Percentiles rank a stretch among this genome's conserved stretches.
phyloP scores from a whole-genome alignment of 2,329 filamentous ascomycete genomes.

The Aspergillus phoenicis region DNA sequence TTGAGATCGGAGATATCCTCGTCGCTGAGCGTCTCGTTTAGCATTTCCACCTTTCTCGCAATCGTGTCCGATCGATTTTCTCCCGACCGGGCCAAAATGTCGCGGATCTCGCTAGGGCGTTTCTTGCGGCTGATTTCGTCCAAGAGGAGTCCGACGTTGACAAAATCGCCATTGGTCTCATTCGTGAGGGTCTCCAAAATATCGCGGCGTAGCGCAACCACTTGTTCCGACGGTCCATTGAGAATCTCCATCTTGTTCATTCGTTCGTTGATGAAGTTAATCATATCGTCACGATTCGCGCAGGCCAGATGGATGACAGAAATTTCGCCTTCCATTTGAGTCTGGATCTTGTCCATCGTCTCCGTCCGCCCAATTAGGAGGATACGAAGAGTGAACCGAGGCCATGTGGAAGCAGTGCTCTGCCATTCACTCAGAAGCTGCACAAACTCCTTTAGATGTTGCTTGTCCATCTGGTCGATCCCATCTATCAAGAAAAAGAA shows the following conservation, averaged over 20 bases:
- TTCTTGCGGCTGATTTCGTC: constrained; percentile 32
- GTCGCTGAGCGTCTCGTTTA: constrained; percentile 27
- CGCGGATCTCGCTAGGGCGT: constrained; percentile 28
- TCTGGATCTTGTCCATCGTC: constrained; percentile 22
- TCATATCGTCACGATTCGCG: constrained; percentile 26
- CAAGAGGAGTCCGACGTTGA: constrained; percentile 27
- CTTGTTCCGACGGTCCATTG: constrained; percentile 22
- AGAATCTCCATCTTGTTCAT: constrained; percentile 31
- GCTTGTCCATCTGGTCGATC: constrained; percentile 47
- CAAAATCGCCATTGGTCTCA: constrained; percentile 26
- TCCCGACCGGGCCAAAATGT: constrained; percentile 27
- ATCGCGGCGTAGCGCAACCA: constrained; percentile 20
- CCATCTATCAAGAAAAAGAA: constrained; percentile 52
- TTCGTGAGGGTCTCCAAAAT: constrained; percentile 20
- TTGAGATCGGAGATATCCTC: constrained; percentile 33
- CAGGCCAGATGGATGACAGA: constrained; percentile 19
- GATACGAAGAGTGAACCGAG: constrained; percentile 22
- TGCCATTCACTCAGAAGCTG: constrained; percentile 18
- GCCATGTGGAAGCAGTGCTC: constrained; percentile 9
- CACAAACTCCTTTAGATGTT: constrained; percentile 24
- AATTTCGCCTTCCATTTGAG: constrained; percentile 9
- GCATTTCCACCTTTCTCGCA: constrained; percentile 16
- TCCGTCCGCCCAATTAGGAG: constrained; percentile 23
- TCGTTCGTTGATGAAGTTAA: constrained; percentile 25
- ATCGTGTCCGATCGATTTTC: constrained; percentile 29